Base-by-base conservation (phyloP, 768 basidiomycete genomes). In the Ephemerocybe angulata region DNA sequence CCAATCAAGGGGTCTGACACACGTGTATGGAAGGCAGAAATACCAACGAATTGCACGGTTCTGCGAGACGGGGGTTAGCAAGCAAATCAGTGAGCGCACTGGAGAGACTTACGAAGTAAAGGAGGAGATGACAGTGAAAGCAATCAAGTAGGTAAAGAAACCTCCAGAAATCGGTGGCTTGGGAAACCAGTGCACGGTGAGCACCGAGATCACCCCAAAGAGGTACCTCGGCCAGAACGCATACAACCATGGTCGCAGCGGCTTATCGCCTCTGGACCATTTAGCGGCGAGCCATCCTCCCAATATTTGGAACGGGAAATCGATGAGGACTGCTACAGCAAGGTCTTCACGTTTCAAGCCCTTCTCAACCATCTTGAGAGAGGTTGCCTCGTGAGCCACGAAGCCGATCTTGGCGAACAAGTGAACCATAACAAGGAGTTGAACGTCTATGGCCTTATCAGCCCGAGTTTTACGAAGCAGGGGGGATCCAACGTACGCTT, bases 11-110 rank as follows among this genome's bases (percentile, higher is more conserved):
- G 97, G 66, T 99, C 97, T 0, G 97, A 93, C 33, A 99, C 86
- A 52, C 89, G 84, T 3, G 94, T 98, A 64, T 98, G 97, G 80
- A 98, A 99, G 3, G 97, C 97, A n/a, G 94, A 92, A 58, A 98
- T 93, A 8, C 97, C 94, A 19, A 98, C 96, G 65, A 98, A 99
- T 70, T 99, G 96, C n/a, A 98, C 87, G 4, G 96, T 98, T 43
- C 96, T 96, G 55, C 27, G 47, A 2, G 42, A 52, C 21, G 28
- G n/a, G 29, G 17, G 25, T 43, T 37, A 38, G 30, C 24, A 48
- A 25, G 4, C 15, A 28, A 50, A n/a, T 15, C 42, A 10, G 21
- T 13, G 19, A n/a, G 15, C 31, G 22, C 52, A 48, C 15, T 27
- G 27, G 19, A 38, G 68, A 33, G 13, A 65, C 89, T 71, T 66